Percentiles rank a stretch among this genome's conserved stretches.
These are phyloP conservation scores for Sporothrix globosa DNA, from an alignment of 2,329 filamentous ascomycete genomes.

Conservation along the genomic window DNA sequence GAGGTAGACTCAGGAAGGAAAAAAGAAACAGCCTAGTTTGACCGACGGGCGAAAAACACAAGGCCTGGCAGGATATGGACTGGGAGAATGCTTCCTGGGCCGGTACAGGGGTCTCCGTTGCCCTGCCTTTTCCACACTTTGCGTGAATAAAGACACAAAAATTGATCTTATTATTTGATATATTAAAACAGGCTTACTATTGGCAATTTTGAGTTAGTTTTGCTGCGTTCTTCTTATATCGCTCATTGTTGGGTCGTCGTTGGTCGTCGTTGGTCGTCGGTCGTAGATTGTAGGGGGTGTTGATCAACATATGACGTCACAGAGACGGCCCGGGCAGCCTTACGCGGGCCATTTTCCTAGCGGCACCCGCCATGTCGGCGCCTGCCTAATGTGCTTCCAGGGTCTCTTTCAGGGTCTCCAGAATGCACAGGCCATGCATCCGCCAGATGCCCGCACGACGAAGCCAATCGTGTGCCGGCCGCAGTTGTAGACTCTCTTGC, in stretches of 20 bases:
- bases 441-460: not conserved
- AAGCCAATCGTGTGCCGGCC: not conserved
- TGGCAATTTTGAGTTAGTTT: not conserved
- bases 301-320: constrained; percentile 19
- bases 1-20: not conserved
- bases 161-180: not conserved
- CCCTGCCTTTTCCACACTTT: not conserved
- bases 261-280: not conserved
- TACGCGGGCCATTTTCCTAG: constrained; percentile 12
- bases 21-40: not conserved
- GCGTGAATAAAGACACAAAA: not conserved
- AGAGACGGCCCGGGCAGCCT: constrained; percentile 10
- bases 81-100: not conserved
- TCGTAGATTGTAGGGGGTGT: not conserved
- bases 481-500: not conserved
- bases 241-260: not conserved
- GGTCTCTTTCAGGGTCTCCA: constrained; percentile 17
- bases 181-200: not conserved
- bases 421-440: not conserved
- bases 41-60: not conserved
- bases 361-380: constrained; percentile 1
- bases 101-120: not conserved
- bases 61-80: not conserved
- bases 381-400: not conserved
- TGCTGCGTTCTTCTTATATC: not conserved